phyloP scores from a whole-genome alignment of 2,329 filamentous ascomycete species.

The Diaporthe sp. region DNA sequence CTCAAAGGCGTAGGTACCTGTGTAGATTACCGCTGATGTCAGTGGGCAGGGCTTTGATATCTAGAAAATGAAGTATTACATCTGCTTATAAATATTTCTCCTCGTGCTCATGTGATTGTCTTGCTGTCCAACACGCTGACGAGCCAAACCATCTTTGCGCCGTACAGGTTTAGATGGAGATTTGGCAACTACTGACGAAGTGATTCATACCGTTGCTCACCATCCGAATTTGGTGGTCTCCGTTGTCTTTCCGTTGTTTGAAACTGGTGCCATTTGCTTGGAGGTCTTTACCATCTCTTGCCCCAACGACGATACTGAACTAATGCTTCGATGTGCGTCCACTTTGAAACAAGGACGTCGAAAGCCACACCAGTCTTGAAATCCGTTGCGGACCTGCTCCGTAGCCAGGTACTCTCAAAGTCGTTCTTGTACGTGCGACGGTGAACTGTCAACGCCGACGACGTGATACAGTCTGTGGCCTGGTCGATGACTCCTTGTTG shows the following conservation, averaged over 20 bases:
- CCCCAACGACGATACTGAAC: background rate
- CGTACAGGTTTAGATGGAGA: background rate
- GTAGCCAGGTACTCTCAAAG: too few species aligned
- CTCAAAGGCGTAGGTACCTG: background rate
- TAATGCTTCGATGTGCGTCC: background rate
- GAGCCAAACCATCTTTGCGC: too few species aligned
- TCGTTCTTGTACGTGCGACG: background rate
- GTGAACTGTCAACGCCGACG: background rate
- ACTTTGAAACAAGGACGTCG: background rate
- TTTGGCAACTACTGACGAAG: background rate
- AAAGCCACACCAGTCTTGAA: background rate
- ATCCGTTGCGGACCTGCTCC: background rate
- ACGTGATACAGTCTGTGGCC: background rate
- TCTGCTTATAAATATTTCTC: background rate
- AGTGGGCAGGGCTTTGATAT: too few species aligned
- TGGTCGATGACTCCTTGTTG: background rate
- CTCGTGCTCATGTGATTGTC: background rate
- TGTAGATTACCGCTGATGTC: background rate
- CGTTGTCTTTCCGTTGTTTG: background rate
- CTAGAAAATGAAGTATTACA: background rate
- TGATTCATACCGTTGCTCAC: background rate
- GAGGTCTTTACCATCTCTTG: too few species aligned
- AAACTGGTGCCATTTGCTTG: background rate
- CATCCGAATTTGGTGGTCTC: background rate
- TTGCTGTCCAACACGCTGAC: background rate